Base-by-base conservation (phyloP, 345 rosid genomes). In the Populus nigra region DNA sequence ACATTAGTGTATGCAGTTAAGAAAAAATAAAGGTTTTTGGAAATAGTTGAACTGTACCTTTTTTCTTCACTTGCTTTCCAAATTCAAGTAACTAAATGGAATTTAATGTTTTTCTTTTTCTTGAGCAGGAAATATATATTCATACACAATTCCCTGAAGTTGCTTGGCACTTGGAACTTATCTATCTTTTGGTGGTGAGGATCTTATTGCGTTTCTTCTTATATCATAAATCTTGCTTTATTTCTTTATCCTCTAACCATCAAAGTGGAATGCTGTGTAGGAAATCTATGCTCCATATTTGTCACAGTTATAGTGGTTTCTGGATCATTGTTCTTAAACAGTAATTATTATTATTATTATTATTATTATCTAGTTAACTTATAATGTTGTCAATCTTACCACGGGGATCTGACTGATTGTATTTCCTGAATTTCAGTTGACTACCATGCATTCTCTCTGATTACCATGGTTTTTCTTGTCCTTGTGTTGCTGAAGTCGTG, bases 61-160 rank as follows among this genome's bases (percentile, higher is more conserved):
- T 67, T 67, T 33, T 7, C 11, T 17, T 36, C n/a, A 29, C 45
- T 67, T 7, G 20, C 11, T 43, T 69, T 41, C 15, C 20, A 69
- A 69, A 18, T 35, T 15, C 69, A 17, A 33, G 29, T 39, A 39
- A 22, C 45, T 27, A 11, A 33, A 71, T 33, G 43, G 5, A 50
- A 33, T n/a, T 47, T 63, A 11, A 8, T 65, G 29, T 47, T 8
- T 45, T 15, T 33, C 66, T 45, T 63, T 67, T 67, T 76, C 47
- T 76, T 78, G 43, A 68, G 72, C 92, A 90, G 96, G 92, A 83
- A 91, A 84, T 84, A 62, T 91, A 63, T 89, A 84, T 78, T 84
- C 88, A 3, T 91, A 90, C 83, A 79, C 89, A 62, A 84, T 86
- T 80, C 86, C 92, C 59, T 91, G 88, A 89, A 87, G 80, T 72